A percentile compares a stretch with the other conserved stretches of the same genome.
These are phyloP conservation scores for Fistulinella prunicolor DNA, from an alignment of 768 basidiomycete genomes.

Conservation along the genomic window DNA sequence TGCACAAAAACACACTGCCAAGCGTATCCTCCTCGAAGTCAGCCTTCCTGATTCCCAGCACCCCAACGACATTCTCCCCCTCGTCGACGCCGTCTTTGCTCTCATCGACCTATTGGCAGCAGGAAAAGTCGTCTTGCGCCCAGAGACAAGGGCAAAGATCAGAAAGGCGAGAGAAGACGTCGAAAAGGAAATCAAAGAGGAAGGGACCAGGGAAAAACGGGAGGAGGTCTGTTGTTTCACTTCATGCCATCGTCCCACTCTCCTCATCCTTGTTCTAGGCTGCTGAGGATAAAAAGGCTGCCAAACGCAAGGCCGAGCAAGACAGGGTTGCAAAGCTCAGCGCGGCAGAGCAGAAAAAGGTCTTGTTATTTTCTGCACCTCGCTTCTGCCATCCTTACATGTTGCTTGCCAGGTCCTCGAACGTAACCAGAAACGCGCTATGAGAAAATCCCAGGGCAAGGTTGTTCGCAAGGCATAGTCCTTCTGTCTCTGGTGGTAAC, in stretches of 20 bases:
- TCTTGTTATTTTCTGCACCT: slow-evolving; percentile 18
- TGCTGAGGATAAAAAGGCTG: slow-evolving; percentile 66
- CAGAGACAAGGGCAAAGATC: slow-evolving; percentile 81
- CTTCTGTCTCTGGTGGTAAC: neutral
- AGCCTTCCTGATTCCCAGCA: slow-evolving; percentile 49
- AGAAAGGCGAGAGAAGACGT: slow-evolving; percentile 70
- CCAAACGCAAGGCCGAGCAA: slow-evolving; percentile 71
- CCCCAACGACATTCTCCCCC: slow-evolving; percentile 45
- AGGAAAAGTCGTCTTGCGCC: slow-evolving; percentile 55
- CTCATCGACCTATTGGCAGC: slow-evolving; percentile 64
- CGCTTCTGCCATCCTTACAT: slow-evolving; percentile 1
- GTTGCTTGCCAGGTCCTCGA: slow-evolving; percentile 51
- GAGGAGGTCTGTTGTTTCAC: slow-evolving; percentile 52
- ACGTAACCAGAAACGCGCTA: slow-evolving; percentile 68
- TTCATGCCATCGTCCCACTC: neutral
- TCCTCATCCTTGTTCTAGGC: slow-evolving; percentile 32
- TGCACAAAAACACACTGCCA: slow-evolving; percentile 44
- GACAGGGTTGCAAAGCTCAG: slow-evolving; percentile 71
- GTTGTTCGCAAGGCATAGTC: slow-evolving; percentile 33
- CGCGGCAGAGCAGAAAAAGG: slow-evolving; percentile 82
- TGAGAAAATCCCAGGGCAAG: slow-evolving; percentile 72
- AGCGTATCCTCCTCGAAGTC: slow-evolving; percentile 74
- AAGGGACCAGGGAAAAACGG: slow-evolving; percentile 61
- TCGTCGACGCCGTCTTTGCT: slow-evolving; percentile 69
- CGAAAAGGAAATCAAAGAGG: slow-evolving; percentile 64